Evolutionary conservation across 768 basidiomycete species (phyloP).

Genomic region (Mycena galericulata): DNA sequence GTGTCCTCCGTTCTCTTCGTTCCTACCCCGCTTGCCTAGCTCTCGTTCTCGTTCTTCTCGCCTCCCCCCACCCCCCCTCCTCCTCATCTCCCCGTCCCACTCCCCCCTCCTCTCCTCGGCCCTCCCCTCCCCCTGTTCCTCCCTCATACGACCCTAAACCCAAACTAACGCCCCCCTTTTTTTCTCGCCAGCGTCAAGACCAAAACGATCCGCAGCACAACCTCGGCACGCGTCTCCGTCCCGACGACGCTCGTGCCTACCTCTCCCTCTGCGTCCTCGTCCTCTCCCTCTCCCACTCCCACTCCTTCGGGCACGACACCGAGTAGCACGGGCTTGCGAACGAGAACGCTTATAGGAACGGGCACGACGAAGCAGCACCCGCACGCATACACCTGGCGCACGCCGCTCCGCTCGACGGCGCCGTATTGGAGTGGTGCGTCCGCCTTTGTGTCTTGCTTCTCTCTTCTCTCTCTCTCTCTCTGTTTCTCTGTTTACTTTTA

Average conservation of each 20-base stretch:
- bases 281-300: no score
- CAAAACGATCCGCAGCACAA: slow-evolving; percentile 82
- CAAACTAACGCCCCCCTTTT: neutral
- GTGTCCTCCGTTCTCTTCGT: no score
- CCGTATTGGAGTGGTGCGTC: slow-evolving; percentile 89
- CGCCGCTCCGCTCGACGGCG: slow-evolving; percentile 84
- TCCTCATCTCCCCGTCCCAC: no score
- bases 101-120: neutral
- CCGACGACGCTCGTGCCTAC: no score
- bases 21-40: no score
- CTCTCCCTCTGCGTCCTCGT: slow-evolving; percentile 75
- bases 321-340: no score
- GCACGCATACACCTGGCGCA: slow-evolving; percentile 78
- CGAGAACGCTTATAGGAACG: no score
- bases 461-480: neutral
- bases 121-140: neutral
- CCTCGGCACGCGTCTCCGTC: slow-evolving; percentile 90
- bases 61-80: no score
- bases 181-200: slow-evolving; percentile 70
- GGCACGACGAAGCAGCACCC: slow-evolving; percentile 48
- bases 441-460: neutral
- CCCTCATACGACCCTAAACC: no score
- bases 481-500: neutral
- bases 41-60: no score
- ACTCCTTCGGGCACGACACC: no score